phyloP scores from a whole-genome alignment of 495 filamentous ascomycete genomes.

The Poronia punctata region DNA sequence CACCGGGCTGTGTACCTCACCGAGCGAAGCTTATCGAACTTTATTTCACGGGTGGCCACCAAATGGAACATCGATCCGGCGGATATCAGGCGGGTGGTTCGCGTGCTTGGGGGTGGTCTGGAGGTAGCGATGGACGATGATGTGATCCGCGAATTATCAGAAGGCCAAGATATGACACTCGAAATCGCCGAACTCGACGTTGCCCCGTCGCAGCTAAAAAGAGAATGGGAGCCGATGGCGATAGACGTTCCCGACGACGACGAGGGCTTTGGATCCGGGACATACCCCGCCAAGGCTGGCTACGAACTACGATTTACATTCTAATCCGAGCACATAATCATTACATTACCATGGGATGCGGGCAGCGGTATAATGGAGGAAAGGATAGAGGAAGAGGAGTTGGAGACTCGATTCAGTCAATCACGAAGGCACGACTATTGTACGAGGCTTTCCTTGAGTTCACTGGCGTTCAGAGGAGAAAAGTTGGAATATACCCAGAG shows the following conservation, averaged over 20 bases:
- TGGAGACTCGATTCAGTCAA: too few relatives aligned
- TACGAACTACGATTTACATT: conserved; percentile 45
- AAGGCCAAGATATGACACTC: conserved; percentile 81
- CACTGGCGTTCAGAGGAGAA: too few relatives aligned
- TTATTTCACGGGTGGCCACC: conserved; percentile 60
- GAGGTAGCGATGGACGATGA: conserved; percentile 88
- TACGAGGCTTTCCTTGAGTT: too few relatives aligned
- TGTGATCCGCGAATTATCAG: conserved; percentile 73
- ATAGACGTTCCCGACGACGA: conserved; percentile 38
- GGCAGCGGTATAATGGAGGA: too few relatives aligned
- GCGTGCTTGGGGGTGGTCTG: conserved; percentile 62
- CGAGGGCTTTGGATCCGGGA: conserved; percentile 27
- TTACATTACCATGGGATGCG: too few relatives aligned
- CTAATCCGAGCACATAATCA: conserved; percentile 24
- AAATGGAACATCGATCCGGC: conserved; percentile 73
- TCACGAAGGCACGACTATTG: too few relatives aligned
- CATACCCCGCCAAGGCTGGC: conserved; percentile 26
- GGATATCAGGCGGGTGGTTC: conserved; percentile 62
- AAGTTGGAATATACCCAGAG: too few relatives aligned
- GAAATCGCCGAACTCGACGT: conserved; percentile 37
- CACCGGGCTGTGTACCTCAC: conserved; percentile 85
- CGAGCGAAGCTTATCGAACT: conserved; percentile 62
- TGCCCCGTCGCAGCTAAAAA: conserved; percentile 30
- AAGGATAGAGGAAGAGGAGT: too few relatives aligned
- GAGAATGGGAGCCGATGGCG: conserved; percentile 47